A percentile compares a stretch with the other conserved stretches of the same genome.
phyloP scores from a whole-genome alignment of 805 yeast species.

The Metschnikowia vanudenii region DNA sequence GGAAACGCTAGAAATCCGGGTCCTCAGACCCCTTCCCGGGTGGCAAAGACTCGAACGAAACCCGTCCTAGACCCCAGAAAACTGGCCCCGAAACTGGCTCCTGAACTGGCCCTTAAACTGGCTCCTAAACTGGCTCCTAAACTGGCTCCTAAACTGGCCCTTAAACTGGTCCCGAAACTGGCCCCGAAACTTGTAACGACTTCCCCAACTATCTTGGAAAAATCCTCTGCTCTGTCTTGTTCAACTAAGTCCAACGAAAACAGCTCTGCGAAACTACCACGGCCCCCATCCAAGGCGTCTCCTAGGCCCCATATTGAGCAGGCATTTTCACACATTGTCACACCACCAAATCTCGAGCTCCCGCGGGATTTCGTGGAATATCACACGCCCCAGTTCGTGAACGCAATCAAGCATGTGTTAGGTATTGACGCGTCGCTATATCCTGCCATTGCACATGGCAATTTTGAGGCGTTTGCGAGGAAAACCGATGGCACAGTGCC shows the following conservation, averaged over 20 bases:
- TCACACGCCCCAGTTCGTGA: conserved; percentile 35
- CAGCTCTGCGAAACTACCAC: not conserved
- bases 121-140: not conserved
- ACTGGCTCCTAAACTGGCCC: not conserved
- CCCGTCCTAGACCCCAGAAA: not conserved
- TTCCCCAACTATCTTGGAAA: not conserved
- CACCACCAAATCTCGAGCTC: conserved; percentile 19
- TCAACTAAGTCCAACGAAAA: not conserved
- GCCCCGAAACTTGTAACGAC: not conserved
- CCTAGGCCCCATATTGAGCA: conserved; percentile 16
- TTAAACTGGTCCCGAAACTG: not conserved
- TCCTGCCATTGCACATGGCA: conserved; percentile 28
- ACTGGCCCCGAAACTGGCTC: not conserved
- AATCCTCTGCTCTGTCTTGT: not conserved
- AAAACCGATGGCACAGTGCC: conserved; percentile 2
- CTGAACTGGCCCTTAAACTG: not conserved
- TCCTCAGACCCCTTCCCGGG: not conserved
- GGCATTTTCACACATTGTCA: conserved; percentile 11
- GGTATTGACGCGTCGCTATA: conserved; percentile 35
- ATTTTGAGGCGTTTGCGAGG: conserved; percentile 26
- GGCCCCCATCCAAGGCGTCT: not conserved
- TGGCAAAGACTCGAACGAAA: conserved; percentile 1
- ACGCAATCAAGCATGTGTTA: conserved; percentile 32
- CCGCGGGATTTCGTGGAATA: conserved; percentile 30
- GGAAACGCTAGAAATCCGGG: no score